phyloP scores from a whole-genome alignment of 2,329 filamentous ascomycete species.

The Harringtonia lauricola region DNA sequence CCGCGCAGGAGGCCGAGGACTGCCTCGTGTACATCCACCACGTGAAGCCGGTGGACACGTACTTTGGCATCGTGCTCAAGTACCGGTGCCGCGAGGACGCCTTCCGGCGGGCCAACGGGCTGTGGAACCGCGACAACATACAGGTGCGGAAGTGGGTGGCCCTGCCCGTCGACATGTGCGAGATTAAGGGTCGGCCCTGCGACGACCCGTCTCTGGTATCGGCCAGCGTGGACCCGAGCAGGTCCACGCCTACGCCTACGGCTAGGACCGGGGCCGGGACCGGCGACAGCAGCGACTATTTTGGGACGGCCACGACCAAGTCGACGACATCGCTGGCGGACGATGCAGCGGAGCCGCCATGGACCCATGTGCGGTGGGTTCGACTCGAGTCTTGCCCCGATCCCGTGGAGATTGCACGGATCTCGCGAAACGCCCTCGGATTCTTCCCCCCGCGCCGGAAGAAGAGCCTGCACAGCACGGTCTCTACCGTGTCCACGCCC shows the following conservation, averaged over 20 bases:
- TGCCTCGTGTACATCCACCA: conserved; percentile 85
- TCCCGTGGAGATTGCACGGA: conserved; percentile 75
- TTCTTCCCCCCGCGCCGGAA: conserved; percentile 87
- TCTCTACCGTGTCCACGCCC: conserved; percentile 57
- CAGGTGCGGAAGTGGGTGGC: conserved; percentile 73
- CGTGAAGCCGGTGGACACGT: conserved; percentile 71
- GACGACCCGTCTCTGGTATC: conserved; percentile 36
- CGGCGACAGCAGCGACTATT: conserved; percentile 12
- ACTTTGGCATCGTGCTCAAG: conserved; percentile 81
- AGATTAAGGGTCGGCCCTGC: conserved; percentile 63
- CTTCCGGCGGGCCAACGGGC: conserved; percentile 77
- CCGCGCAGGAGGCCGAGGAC: conserved; percentile 50
- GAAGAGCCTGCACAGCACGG: conserved; percentile 59
- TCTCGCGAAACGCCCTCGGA: conserved; percentile 69
- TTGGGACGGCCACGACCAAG: conserved; percentile 10
- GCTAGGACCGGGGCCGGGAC: conserved; percentile 15
- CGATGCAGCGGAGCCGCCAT: conserved; percentile 49
- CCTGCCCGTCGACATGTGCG: conserved; percentile 82
- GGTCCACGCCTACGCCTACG: conserved; percentile 30
- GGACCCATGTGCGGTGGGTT: conserved; percentile 87
- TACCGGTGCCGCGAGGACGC: conserved; percentile 79
- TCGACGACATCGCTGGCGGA: neutral
- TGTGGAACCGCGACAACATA: conserved; percentile 90
- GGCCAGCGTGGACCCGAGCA: conserved; percentile 38
- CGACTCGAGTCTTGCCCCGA: conserved; percentile 57